Conservation (phyloP, 2,329 filamentous ascomycete species). For the Hypoxylon sp. region DNA sequence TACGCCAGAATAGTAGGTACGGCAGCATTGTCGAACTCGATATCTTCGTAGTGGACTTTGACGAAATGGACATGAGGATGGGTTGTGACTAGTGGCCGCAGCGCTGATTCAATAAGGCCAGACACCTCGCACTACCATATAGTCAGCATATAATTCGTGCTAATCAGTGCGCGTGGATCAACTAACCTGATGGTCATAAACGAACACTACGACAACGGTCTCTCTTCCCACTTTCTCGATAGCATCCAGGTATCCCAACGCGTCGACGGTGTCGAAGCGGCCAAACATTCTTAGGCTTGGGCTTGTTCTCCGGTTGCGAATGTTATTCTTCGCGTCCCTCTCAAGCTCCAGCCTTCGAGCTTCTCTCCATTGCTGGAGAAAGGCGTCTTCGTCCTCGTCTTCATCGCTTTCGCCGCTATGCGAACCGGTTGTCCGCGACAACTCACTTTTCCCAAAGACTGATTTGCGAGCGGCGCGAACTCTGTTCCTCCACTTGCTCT, state of each 20-base stretch:
- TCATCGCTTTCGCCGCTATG: slow-evolving; percentile 63
- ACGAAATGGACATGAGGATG: slow-evolving; percentile 85
- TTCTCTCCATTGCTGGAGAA: slow-evolving; percentile 89
- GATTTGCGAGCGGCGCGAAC: slow-evolving; percentile 69
- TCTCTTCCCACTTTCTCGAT: slow-evolving; percentile 89
- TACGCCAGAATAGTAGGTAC: slow-evolving; percentile 93
- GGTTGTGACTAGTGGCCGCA: slow-evolving; percentile 79
- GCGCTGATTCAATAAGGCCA: slow-evolving; percentile 81
- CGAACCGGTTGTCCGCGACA: slow-evolving; percentile 50
- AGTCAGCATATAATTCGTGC: slow-evolving; percentile 49
- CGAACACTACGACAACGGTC: slow-evolving; percentile 91
- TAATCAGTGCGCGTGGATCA: slow-evolving; percentile 8
- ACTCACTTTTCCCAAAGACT: slow-evolving; percentile 65
- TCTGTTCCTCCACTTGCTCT: slow-evolving; percentile 68
- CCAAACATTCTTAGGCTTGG: slow-evolving; percentile 86
- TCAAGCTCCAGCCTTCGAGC: slow-evolving; percentile 83
- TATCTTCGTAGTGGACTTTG: slow-evolving; percentile 91
- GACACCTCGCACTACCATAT: slow-evolving; percentile 80
- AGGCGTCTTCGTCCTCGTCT: slow-evolving; percentile 80
- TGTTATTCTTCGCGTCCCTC: slow-evolving; percentile 67
- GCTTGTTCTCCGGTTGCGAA: slow-evolving; percentile 78
- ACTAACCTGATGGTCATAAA: slow-evolving; percentile 88
- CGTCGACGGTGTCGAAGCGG: slow-evolving; percentile 86
- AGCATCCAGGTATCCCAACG: slow-evolving; percentile 92
- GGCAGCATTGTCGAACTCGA: slow-evolving; percentile 91